Base-by-base conservation (phyloP, 192 early-diverging fungal species). In the Phlyctochytrium bullatum region DNA sequence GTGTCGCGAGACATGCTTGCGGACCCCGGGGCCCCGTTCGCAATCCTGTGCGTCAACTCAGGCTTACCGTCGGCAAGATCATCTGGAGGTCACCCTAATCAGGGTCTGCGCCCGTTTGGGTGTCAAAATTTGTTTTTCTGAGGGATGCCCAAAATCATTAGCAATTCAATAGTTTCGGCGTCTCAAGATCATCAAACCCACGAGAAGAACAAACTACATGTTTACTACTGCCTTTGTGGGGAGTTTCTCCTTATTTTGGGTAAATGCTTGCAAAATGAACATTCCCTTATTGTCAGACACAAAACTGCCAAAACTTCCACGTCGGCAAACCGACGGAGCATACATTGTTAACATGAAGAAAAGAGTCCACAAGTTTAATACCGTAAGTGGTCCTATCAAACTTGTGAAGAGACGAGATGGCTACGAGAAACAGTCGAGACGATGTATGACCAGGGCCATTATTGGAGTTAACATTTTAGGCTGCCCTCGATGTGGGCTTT, bases 161-260 rank as follows among this genome's bases (percentile, higher is more conserved):
- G 59, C 10, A 63, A 57, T 2, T 74, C 72, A 28, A 68, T 71
- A 36, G 66, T 74, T 20, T 34, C 34, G 4, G 68, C 68, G 3
- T 69, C 68, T 10, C 62, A 69, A 23, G 68, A 69, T 34, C 12
- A 10, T 57, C 57, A 62, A n/a, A 56, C 57, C 20, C 50, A 69
- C 24, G 27, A 67, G 12, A 35, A 59, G 3, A 52, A n/a, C 6
- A 65, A 62, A 3, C 32, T 74, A 60, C 27, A 67, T 33, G 56
- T 68, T 24, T 74, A 74, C 62, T 74, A 69, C 67, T 74, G 72
- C 34, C 58, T 69, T 14, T 74, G 72, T 54, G 72, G 72, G 12
- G 72, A 74, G 33, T 74, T 69, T 56, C 40, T 70, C 10, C 33
- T 74, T 34, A 74, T 74, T 57, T 59, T 74, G 30, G 72, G 62